Evolutionary conservation across 2,329 filamentous ascomycete genomes (phyloP), one percentile per base, ranked within the genome.

Genomic region (Hypoxylon sp.): DNA sequence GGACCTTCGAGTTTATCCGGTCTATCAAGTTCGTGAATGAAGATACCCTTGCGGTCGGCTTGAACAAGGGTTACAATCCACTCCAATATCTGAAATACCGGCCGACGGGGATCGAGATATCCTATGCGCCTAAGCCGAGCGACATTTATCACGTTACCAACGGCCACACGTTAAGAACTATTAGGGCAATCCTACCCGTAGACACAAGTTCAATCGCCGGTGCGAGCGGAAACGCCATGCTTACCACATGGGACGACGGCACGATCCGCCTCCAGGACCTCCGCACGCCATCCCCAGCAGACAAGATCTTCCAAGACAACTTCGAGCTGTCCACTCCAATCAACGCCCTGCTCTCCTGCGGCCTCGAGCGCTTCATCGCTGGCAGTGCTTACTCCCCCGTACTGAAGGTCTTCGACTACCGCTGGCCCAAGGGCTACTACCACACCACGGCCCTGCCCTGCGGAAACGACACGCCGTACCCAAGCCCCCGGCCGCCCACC

Each of bases 191-290:
- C 2, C 81, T 86, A 35, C 81, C 84, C 0, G 77, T 87, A 0
- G 74, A 80, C 13, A 72, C 75, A 8, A 70, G 75, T 13, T 77
- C 78, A 3, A 39, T 79, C 19, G 73, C 73, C 2, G 75, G 74
- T 10, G 78, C 81, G 0, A 78, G 77, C 19, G 78, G 79, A 1
- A 82, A 79, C 22, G 75, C 86, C 1, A 72, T 88, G 5, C 79
- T 88, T 11, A 85, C 82, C 60, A 81, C 85, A 3, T 88, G 86
- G 85, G 82, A 84, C 47, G 85, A 88, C 59, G 86, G 86, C 8
- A 86, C 83, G 0, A 81, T 83, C 58, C 80, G 83, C 74, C 82
- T 88, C 1, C 80, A 83, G 63, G 86, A 88, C 67, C 72, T 86
- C 1, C 83, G 86, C 11, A 84, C 85, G 0, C 81, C 84, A 0